Evolutionary conservation across 148 eudicot species (phyloP).

Genomic region (Polygonum aviculare): DNA sequence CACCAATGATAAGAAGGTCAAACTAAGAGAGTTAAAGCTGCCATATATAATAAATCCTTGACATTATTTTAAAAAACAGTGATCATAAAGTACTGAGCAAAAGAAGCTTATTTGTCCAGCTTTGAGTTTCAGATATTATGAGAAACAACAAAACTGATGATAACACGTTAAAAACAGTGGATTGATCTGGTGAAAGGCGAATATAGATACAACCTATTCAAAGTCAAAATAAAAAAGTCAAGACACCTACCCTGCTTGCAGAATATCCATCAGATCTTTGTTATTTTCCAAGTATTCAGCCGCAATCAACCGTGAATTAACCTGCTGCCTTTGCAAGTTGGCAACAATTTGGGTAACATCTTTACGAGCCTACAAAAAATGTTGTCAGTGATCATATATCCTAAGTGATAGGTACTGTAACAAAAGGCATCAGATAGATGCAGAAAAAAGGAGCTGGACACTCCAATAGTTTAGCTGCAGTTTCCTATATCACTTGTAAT

Average conservation of each 20-base stretch:
- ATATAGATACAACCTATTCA: not conserved
- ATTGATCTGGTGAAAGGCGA: not conserved
- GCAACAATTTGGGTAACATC: constrained; percentile 47
- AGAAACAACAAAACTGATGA: not conserved
- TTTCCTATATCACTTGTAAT: not conserved
- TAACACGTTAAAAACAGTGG: not conserved
- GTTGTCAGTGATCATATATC: constrained; percentile 22
- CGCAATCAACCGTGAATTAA: constrained; percentile 38
- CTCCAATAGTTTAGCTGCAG: not conserved
- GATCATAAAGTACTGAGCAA: not conserved
- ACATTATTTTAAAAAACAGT: not conserved
- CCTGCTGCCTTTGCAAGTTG: constrained; percentile 45
- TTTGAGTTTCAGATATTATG: not conserved
- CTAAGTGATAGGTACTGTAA: constrained; percentile 17
- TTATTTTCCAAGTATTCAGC: constrained; percentile 46
- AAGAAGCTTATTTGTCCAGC: not conserved
- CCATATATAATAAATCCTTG: not conserved
- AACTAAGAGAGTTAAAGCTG: not conserved
- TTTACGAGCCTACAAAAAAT: constrained; percentile 36
- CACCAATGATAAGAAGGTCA: not conserved
- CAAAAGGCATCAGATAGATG: not conserved
- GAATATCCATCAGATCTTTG: constrained; percentile 34
- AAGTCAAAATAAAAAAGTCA: not conserved
- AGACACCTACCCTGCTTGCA: constrained; percentile 32
- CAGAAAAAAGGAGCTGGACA: not conserved